phyloP scores from a whole-genome alignment of 2,329 filamentous ascomycete species.

The Fusarium transvaalense region DNA sequence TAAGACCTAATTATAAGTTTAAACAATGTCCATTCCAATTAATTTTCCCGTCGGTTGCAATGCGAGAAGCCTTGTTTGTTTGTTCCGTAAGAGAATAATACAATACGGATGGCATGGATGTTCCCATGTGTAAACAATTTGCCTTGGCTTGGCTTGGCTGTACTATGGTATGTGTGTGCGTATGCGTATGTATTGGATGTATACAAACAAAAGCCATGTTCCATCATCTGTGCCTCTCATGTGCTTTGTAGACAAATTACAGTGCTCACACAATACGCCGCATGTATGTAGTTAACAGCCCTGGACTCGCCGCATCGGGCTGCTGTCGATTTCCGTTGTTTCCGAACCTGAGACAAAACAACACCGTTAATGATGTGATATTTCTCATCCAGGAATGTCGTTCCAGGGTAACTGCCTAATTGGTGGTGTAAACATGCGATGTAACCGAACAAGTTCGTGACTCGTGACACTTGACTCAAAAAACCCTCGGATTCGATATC shows the following conservation, averaged over 20 bases:
- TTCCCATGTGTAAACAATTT: constrained; percentile 5
- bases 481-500: not conserved
- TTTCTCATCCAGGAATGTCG: not conserved
- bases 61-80: constrained; percentile 5
- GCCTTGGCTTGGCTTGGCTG: constrained; percentile 9
- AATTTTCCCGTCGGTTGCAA: constrained; percentile 3
- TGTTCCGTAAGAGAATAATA: not conserved
- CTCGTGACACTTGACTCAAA: not conserved
- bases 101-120: too few relatives aligned
- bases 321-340: constrained; percentile 20
- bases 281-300: too few relatives aligned
- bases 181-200: not conserved
- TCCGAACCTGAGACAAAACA: constrained; percentile 17
- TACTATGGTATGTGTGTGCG: too few relatives aligned
- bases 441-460: not conserved
- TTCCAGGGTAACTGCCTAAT: constrained; percentile 13
- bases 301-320: constrained; percentile 6
- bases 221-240: constrained; percentile 17
- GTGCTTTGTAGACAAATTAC: constrained; percentile 19
- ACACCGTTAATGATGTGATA: not conserved
- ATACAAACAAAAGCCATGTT: not conserved
- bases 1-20: constrained; percentile 8
- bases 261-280: constrained; percentile 15
- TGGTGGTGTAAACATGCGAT: constrained; percentile 5
- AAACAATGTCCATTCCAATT: constrained; percentile 6